A percentile compares a stretch with the other conserved stretches of the same genome.
These are phyloP conservation scores for Cercospora sojina DNA, from an alignment of 2,329 filamentous ascomycete genomes.

Conservation along the genomic window DNA sequence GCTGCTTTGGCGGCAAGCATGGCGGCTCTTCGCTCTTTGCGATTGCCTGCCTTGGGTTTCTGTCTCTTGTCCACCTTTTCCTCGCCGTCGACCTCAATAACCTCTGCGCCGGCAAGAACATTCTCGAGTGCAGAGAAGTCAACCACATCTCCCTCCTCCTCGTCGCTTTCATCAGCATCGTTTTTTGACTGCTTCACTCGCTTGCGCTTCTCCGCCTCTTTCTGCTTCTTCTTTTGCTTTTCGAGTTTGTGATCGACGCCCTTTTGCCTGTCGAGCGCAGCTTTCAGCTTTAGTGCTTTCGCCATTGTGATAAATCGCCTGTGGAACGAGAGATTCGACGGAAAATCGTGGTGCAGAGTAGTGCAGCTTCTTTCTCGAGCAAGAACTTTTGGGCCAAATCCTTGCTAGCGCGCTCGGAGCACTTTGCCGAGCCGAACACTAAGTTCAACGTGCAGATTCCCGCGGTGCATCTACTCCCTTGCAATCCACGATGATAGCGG, in stretches of 20 bases:
- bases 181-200: slow-evolving; percentile 39
- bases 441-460: background rate
- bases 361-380: slow-evolving; percentile 7
- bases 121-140: slow-evolving; percentile 33
- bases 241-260: slow-evolving; percentile 71
- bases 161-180: slow-evolving; percentile 51
- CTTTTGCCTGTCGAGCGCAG: slow-evolving; percentile 58
- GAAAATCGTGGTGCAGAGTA: background rate
- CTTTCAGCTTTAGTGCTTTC: slow-evolving; percentile 56
- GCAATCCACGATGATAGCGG: background rate
- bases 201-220: slow-evolving; percentile 54
- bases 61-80: slow-evolving; percentile 9
- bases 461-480: background rate
- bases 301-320: slow-evolving; percentile 40
- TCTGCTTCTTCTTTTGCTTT: slow-evolving; percentile 55
- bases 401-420: slow-evolving; percentile 1
- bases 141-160: slow-evolving; percentile 34
- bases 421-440: background rate
- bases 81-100: slow-evolving; percentile 24
- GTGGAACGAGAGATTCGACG: background rate
- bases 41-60: slow-evolving; percentile 21
- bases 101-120: slow-evolving; percentile 32
- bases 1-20: slow-evolving; percentile 22
- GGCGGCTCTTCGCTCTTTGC: slow-evolving; percentile 19
- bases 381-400: slow-evolving; percentile 13